phyloP scores from a whole-genome alignment of 306 rosid genomes.

The Alnus rubra region DNA sequence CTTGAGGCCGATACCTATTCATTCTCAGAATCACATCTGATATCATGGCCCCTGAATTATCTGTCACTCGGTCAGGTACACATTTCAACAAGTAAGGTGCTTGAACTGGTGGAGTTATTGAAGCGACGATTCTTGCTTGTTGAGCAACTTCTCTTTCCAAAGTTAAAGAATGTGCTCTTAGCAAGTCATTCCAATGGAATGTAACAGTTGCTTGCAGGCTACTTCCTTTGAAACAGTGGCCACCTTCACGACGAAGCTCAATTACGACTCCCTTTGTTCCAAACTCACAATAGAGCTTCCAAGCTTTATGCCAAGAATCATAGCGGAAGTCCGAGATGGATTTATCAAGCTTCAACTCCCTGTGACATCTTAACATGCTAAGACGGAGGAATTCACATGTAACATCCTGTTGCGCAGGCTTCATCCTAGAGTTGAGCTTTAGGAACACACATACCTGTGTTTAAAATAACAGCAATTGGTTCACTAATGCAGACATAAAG shows the following conservation, averaged over 20 bases:
- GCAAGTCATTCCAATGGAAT: constrained; percentile 76
- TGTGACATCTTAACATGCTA: constrained; percentile 65
- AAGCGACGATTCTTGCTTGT: constrained; percentile 49
- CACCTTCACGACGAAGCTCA: constrained; percentile 52
- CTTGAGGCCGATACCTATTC: constrained; percentile 89
- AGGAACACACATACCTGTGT: constrained; percentile 69
- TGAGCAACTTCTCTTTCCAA: constrained; percentile 58
- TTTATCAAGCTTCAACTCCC: constrained; percentile 71
- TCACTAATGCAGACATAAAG: background rate
- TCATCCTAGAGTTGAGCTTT: constrained; percentile 50
- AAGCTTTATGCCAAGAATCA: constrained; percentile 72
- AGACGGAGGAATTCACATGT: constrained; percentile 53
- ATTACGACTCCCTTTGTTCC: constrained; percentile 77
- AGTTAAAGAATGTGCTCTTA: constrained; percentile 69
- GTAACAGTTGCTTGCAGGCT: constrained; percentile 38
- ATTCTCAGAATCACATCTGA: constrained; percentile 78
- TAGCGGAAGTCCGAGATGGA: constrained; percentile 44
- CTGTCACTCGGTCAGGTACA: constrained; percentile 86
- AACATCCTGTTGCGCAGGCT: constrained; percentile 42
- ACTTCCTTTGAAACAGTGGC: constrained; percentile 65
- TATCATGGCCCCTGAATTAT: constrained; percentile 88
- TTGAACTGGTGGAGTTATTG: constrained; percentile 91
- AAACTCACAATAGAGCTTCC: constrained; percentile 90
- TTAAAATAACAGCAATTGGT: constrained; percentile 1
- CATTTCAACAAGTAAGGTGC: constrained; percentile 87